Evolutionary conservation across 2,329 filamentous ascomycete species (phyloP), one percentile per base, ranked within the genome.

Genomic region (Pestalotiopsis sp.): DNA sequence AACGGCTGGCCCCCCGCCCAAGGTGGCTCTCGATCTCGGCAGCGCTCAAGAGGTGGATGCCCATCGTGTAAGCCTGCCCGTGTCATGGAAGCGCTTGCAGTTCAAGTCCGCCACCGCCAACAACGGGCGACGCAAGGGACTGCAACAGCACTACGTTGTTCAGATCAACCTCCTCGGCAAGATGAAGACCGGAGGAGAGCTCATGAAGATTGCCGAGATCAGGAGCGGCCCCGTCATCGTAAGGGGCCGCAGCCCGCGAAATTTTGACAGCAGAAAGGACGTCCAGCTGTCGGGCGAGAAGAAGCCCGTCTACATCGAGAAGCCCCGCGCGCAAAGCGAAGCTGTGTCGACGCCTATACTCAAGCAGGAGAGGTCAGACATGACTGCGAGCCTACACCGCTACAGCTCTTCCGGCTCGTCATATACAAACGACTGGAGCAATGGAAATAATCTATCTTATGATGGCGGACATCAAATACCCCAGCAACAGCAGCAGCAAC

Each of bases 61-160:
- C 1, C 90, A 93, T 67, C 92, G 90, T 68, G 90, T 95, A 9
- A 93, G 90, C 52, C 89, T 97, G 68, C 93, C 94, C 1, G 91
- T 98, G 66, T 91, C 93, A 41, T 98, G 95, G 95, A 98, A 97
- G 80, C 87, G 95, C 66, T 82, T 98, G 68, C 95, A 98, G 79
- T 98, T 98, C 80, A 93, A 97, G 76, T 96, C 97, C 74, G 95
- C 95, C 2, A 98, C 95, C 0, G 95, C 95, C 64, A 98, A 98
- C 79, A 98, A 98, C 77, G 95, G 95, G 13, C 89, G 95, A 66
- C 88, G 95, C 73, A 98, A 98, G 81, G 95, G 97, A 72, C 83
- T 98, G 61, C 95, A 98, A 78, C 95, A 98, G 79, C 95, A 98
- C 79, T 98, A 98, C 78, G 88, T 97, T 1, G 93, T 98, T 62